Conservation (phyloP, 768 basidiomycete genomes). For the Tubosaeta brunneosetosa region DNA sequence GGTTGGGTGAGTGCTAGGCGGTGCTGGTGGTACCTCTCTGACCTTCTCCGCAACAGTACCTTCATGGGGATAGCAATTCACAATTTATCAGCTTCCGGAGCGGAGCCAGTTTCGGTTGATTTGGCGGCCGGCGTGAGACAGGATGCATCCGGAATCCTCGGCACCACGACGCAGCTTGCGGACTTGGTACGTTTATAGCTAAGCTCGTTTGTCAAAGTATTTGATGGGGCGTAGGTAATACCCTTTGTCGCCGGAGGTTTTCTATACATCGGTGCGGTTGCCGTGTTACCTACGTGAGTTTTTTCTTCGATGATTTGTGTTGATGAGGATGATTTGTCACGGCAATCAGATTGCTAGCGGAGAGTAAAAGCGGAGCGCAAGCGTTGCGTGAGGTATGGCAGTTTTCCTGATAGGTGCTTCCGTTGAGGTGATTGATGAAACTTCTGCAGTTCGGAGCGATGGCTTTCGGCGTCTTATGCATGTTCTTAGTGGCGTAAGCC, state of each 20-base stretch:
- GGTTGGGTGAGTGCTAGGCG: slow-evolving; percentile 29
- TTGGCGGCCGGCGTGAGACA: slow-evolving; percentile 76
- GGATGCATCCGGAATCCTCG: slow-evolving; percentile 71
- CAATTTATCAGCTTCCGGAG: slow-evolving; percentile 56
- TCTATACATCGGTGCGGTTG: slow-evolving; percentile 90
- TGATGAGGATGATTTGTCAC: slow-evolving; percentile 10
- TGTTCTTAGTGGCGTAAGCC: slow-evolving; percentile 89
- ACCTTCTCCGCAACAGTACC: slow-evolving; percentile 43
- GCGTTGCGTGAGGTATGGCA: slow-evolving; percentile 77
- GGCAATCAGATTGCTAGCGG: slow-evolving; percentile 63
- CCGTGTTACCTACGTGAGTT: slow-evolving; percentile 84
- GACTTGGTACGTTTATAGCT: slow-evolving; percentile 63
- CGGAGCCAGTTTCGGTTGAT: slow-evolving; percentile 42
- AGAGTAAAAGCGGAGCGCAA: slow-evolving; percentile 84
- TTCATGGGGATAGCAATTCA: slow-evolving; percentile 87
- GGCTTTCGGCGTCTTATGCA: slow-evolving; percentile 86
- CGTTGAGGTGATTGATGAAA: slow-evolving; percentile 16
- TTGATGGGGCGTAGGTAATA: slow-evolving; percentile 55
- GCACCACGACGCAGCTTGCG: slow-evolving; percentile 72
- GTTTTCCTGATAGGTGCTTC: slow-evolving; percentile 6
- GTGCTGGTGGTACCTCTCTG: slow-evolving; percentile 2
- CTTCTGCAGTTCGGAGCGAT: slow-evolving; percentile 78
- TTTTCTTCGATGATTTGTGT: slow-evolving; percentile 2
- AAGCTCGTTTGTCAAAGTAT: slow-evolving; percentile 10
- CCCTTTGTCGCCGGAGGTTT: slow-evolving; percentile 90